These are phyloP conservation scores for Plenodomus tracheiphilus DNA, from an alignment of 2,329 filamentous ascomycete genomes.

Conservation along the genomic window DNA sequence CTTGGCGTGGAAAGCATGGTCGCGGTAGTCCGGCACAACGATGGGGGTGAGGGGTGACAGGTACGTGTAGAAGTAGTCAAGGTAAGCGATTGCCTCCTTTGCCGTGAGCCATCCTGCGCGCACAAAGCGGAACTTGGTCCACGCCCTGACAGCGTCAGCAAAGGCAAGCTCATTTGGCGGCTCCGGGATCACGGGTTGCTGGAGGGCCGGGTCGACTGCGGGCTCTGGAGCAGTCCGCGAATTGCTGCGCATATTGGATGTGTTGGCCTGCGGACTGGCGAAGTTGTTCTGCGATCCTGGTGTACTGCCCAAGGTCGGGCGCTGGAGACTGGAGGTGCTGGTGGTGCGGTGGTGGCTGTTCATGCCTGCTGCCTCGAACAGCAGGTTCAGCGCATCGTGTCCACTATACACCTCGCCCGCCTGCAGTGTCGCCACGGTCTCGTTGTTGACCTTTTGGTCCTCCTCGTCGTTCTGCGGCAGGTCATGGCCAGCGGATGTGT, in stretches of 20 bases:
- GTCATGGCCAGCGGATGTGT: slow-evolving; percentile 28
- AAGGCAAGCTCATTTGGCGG: slow-evolving; percentile 43
- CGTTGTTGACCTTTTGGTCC: slow-evolving; percentile 62
- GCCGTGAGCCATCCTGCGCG: slow-evolving; percentile 95
- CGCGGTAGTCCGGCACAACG: slow-evolving; percentile 85
- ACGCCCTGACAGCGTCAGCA: slow-evolving; percentile 77
- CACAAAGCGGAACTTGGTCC: slow-evolving; percentile 92
- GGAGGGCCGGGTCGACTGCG: slow-evolving; percentile 37
- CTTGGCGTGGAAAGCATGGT: slow-evolving; percentile 76
- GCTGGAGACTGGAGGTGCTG: slow-evolving; percentile 48
- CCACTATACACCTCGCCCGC: slow-evolving; percentile 79
- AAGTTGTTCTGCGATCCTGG: slow-evolving; percentile 42
- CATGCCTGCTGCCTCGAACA: slow-evolving; percentile 78
- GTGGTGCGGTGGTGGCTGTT: slow-evolving; percentile 52
- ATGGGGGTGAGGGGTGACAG: slow-evolving; percentile 92
- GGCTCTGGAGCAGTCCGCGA: slow-evolving; percentile 30
- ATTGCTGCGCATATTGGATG: slow-evolving; percentile 25
- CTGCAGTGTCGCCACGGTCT: slow-evolving; percentile 62
- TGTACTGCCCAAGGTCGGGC: slow-evolving; percentile 38
- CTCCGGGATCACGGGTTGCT: slow-evolving; percentile 30
- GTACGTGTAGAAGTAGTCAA: slow-evolving; percentile 93
- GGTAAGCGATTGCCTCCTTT: slow-evolving; percentile 88
- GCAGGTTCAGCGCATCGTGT: slow-evolving; percentile 86
- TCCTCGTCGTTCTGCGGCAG: slow-evolving; percentile 50
- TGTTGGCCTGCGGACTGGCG: slow-evolving; percentile 36